These are phyloP conservation scores for Rhizopogon sp. DNA, from an alignment of 768 basidiomycete species.

Conservation along the genomic window DNA sequence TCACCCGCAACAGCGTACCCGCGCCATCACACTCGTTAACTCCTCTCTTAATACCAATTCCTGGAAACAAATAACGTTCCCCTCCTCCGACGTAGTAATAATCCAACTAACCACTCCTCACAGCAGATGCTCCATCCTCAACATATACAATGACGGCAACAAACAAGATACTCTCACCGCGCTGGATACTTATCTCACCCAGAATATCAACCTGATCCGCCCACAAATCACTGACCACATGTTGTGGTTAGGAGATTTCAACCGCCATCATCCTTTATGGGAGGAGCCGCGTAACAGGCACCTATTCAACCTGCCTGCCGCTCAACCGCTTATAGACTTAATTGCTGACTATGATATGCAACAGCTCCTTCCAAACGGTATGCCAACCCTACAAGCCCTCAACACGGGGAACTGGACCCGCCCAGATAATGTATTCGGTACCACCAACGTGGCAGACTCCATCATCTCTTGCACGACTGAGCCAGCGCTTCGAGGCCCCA, in stretches of 20 bases:
- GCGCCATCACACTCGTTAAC: constrained; percentile 7
- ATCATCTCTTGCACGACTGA: neutral
- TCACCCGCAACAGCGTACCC: neutral
- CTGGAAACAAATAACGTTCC: constrained; percentile 4
- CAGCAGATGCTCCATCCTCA: constrained; percentile 2
- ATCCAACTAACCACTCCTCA: neutral
- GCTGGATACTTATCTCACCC: constrained; percentile 5
- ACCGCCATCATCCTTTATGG: constrained; percentile 36
- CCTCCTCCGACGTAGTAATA: neutral
- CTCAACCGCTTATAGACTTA: constrained; percentile 4
- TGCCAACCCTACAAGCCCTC: constrained; percentile 1
- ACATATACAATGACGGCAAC: constrained; percentile 30
- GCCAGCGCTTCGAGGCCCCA: fast-evolving
- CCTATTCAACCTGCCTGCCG: constrained; percentile 7
- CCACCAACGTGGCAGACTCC: fast-evolving
- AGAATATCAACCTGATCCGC: neutral
- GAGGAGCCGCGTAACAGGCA: constrained; percentile 19
- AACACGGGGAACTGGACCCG: constrained; percentile 6
- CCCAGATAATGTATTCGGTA: constrained; percentile 13
- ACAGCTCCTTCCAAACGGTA: constrained; percentile 1
- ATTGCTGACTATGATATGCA: constrained; percentile 6
- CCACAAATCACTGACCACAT: constrained; percentile 7
- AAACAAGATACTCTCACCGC: constrained; percentile 15
- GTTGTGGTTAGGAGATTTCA: constrained; percentile 34
- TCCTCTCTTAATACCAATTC: neutral